phyloP scores from a whole-genome alignment of 2,329 filamentous ascomycete species.

The Gliomastix tumulicola region DNA sequence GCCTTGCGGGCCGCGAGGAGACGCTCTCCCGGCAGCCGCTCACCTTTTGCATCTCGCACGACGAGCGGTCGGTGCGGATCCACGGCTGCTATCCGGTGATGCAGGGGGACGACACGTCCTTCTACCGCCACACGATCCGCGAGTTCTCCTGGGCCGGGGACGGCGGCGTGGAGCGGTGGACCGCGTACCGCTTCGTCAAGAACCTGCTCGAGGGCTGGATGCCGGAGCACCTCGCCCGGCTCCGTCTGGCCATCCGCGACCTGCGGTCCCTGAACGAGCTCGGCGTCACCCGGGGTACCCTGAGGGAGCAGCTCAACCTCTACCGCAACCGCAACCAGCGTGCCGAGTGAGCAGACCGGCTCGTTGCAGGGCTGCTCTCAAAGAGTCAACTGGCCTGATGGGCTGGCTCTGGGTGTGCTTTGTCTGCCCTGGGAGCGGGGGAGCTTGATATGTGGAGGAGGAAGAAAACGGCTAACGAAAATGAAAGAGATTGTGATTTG shows the following conservation, averaged over 20 bases:
- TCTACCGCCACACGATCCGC: constrained; percentile 27
- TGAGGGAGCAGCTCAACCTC: too few relatives aligned
- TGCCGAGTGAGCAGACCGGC: too few relatives aligned
- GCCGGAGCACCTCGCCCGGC: constrained; percentile 23
- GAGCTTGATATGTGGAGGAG: too few relatives aligned
- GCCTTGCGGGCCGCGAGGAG: constrained; percentile 20
- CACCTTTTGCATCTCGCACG: constrained; percentile 28
- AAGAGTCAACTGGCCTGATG: too few relatives aligned
- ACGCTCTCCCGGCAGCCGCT: constrained; percentile 30
- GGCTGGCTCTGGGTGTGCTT: too few relatives aligned
- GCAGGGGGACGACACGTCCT: constrained; percentile 19
- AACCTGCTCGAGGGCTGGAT: constrained; percentile 27
- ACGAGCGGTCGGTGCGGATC: constrained; percentile 19
- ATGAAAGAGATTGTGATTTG: too few relatives aligned
- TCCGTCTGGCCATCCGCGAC: constrained; percentile 26
- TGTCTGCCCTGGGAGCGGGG: too few relatives aligned
- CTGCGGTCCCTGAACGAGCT: too few relatives aligned
- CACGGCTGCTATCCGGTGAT: constrained; percentile 29
- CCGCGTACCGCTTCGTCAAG: constrained; percentile 17
- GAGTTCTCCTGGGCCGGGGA: constrained; percentile 19
- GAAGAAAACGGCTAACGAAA: too few relatives aligned
- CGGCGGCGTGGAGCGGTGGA: not conserved
- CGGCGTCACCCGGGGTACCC: too few relatives aligned
- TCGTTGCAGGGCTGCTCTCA: too few relatives aligned
- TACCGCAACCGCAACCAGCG: too few relatives aligned